Percentiles rank a stretch among this genome's conserved stretches.
These are phyloP conservation scores for Panaeolus papilionaceus DNA, from an alignment of 768 basidiomycete species.

Conservation along the genomic window DNA sequence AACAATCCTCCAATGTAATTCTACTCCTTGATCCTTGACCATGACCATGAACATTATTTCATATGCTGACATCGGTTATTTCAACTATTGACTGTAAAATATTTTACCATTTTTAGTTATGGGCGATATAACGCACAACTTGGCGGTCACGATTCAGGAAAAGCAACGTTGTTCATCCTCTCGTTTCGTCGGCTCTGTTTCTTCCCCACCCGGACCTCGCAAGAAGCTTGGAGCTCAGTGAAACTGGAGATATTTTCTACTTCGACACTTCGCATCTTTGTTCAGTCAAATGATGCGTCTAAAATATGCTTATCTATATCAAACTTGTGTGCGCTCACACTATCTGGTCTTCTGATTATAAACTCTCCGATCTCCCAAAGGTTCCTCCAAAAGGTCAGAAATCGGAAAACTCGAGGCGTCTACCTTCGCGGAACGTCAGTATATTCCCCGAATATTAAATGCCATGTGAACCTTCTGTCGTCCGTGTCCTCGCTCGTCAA, in stretches of 20 bases:
- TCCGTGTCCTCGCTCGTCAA: conserved; percentile 8
- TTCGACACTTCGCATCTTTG: neutral
- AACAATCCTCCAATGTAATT: neutral
- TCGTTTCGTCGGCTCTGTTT: neutral
- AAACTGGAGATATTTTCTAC: neutral
- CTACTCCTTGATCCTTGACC: neutral
- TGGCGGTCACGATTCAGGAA: neutral
- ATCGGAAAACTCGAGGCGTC: neutral
- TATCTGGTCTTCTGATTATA: neutral
- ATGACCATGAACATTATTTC: neutral
- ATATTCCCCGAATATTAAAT: neutral
- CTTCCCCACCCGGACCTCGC: neutral
- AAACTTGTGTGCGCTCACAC: neutral
- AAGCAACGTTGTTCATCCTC: no score
- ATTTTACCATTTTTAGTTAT: neutral
- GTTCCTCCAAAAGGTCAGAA: neutral
- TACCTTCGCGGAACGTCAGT: neutral
- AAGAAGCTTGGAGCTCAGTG: neutral
- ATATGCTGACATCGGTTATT: neutral
- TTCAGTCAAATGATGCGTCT: neutral
- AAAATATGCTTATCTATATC: neutral
- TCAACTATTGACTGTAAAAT: no score
- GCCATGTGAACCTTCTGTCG: neutral
- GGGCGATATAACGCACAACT: conserved; percentile 8
- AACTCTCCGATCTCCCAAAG: neutral